These are phyloP conservation scores for Skeletonema potamos DNA, from an alignment of 108 stramenopile genomes.

Conservation along the genomic window DNA sequence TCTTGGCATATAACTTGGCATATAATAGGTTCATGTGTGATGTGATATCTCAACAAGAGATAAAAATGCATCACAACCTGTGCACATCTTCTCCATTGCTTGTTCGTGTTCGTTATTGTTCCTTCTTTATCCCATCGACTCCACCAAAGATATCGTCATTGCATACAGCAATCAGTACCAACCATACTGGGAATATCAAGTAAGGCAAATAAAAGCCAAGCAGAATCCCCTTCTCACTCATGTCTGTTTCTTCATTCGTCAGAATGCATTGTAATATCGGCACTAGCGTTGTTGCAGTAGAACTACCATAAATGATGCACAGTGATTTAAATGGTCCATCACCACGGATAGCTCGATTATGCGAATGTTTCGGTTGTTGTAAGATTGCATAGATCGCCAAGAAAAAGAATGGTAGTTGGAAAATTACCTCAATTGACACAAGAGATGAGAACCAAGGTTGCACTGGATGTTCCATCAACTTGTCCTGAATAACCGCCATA, in stretches of 20 bases:
- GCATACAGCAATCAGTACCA: conserved; percentile 51
- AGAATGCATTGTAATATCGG: conserved; percentile 63
- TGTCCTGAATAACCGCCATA: conserved; percentile 29
- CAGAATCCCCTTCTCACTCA: conserved; percentile 49
- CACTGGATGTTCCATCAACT: conserved; percentile 55
- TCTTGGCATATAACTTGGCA: no score
- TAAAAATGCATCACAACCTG: not conserved
- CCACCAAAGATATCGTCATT: conserved; percentile 31
- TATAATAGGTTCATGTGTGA: not conserved
- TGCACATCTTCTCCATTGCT: not conserved
- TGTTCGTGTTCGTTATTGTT: not conserved
- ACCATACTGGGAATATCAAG: conserved; percentile 67
- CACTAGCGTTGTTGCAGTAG: conserved; percentile 78
- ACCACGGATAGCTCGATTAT: conserved; percentile 20
- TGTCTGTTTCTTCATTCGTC: conserved; percentile 33
- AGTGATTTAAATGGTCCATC: conserved; percentile 49
- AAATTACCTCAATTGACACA: conserved; percentile 61
- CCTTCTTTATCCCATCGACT: not conserved
- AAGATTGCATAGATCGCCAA: conserved; percentile 54
- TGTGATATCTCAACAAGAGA: not conserved
- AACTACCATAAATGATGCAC: conserved; percentile 58
- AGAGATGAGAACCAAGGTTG: conserved; percentile 68
- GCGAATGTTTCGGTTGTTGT: conserved; percentile 1
- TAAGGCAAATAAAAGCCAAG: conserved; percentile 71
- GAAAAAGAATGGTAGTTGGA: conserved; percentile 86